Percentiles rank a stretch among this genome's conserved stretches.
phyloP scores from a whole-genome alignment of 148 eudicot species.

The Camellia granthamiana region DNA sequence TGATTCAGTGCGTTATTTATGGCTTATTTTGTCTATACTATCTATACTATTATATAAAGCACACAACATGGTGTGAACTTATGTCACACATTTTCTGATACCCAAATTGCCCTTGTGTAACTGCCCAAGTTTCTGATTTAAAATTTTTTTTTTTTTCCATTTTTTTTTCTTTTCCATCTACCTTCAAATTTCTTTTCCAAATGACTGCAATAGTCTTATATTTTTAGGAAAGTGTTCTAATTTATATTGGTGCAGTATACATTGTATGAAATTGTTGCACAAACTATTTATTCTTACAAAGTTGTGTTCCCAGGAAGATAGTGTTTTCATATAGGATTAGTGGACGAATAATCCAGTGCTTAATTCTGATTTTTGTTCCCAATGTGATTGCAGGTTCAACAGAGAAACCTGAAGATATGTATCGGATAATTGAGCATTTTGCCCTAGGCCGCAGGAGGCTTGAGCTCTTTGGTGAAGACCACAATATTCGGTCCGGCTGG shows the following conservation, averaged over 20 bases:
- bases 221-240: too few species aligned
- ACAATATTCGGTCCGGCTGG: conserved; percentile 93
- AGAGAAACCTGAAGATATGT: conserved; percentile 96
- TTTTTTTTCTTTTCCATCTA: not conserved
- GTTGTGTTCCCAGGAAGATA: not conserved
- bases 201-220: too few species aligned
- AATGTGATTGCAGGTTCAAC: conserved; percentile 65
- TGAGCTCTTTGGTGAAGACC: conserved; percentile 96
- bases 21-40: not conserved
- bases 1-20: not conserved
- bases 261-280: not conserved
- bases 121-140: not conserved
- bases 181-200: not conserved
- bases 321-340: not conserved
- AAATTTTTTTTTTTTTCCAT: not conserved
- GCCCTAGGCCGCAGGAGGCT: conserved; percentile 92
- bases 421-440: conserved; percentile 94
- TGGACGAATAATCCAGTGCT: not conserved
- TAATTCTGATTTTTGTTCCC: conserved; percentile 2
- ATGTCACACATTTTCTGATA: too few species aligned
- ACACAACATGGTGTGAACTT: too few species aligned
- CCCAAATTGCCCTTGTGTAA: too few species aligned
- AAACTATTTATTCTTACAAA: not conserved
- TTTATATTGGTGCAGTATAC: not conserved
- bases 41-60: too few species aligned